Conservation (phyloP, 192 early-diverging fungal species). For the Coemansia sp. region DNA sequence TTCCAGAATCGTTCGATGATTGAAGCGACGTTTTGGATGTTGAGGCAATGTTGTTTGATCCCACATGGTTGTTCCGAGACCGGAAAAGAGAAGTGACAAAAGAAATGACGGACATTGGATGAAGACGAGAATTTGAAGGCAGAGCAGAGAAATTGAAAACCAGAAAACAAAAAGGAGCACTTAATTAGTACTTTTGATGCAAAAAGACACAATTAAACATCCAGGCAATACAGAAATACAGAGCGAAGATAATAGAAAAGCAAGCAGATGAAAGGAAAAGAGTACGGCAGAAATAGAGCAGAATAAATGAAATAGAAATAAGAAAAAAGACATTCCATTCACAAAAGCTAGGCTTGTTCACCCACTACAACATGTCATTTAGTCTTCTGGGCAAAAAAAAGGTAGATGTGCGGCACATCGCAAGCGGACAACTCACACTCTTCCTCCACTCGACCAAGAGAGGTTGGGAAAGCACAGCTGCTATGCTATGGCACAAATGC, state of each 20-base stretch:
- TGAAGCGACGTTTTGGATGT: conserved; percentile 24
- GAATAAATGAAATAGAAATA: conserved; percentile 1
- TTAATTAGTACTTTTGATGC: conserved; percentile 21
- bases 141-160: not conserved
- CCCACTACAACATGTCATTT: not conserved
- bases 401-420: too few species aligned
- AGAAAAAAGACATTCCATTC: not conserved
- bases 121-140: not conserved
- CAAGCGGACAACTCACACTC: too few species aligned
- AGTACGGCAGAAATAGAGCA: not conserved
- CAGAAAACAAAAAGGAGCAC: not conserved
- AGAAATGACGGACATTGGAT: conserved; percentile 51
- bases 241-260: too few species aligned
- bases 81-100: conserved; percentile 54
- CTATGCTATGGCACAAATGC: too few species aligned
- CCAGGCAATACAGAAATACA: too few species aligned
- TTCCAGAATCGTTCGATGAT: conserved; percentile 13
- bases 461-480: too few species aligned
- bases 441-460: too few species aligned
- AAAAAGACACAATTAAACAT: not conserved
- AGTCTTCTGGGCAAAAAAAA: not conserved
- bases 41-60: conserved; percentile 16
- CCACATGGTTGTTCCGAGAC: conserved; percentile 38
- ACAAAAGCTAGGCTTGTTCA: not conserved
- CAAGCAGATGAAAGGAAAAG: not conserved